A percentile compares a stretch with the other conserved stretches of the same genome.
phyloP scores from a whole-genome alignment of 2,329 filamentous ascomycete species.

The Teratosphaeria nubilosa region DNA sequence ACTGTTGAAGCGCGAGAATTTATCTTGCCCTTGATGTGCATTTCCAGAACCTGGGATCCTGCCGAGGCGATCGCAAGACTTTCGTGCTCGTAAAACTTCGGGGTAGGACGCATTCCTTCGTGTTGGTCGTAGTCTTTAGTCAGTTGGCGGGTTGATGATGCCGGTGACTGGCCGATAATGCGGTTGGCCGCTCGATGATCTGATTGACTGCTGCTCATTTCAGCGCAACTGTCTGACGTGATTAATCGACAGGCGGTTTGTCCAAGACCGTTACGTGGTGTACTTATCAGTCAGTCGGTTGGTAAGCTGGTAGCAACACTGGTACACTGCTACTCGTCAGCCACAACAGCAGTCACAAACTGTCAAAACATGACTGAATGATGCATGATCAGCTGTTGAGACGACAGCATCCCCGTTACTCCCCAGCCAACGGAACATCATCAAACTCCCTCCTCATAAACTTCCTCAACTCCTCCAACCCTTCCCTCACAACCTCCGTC shows the following conservation, averaged over 20 bases:
- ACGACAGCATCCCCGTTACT: neutral
- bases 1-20: neutral
- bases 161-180: too few species aligned
- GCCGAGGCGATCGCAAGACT: neutral
- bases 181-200: too few species aligned
- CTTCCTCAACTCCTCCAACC: constrained; percentile 44
- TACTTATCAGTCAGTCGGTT: too few species aligned
- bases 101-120: neutral
- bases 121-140: too few species aligned
- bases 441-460: constrained; percentile 50
- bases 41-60: neutral
- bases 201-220: too few species aligned
- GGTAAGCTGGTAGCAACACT: too few species aligned
- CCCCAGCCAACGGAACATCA: constrained; percentile 30
- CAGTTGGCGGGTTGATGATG: too few species aligned
- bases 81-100: neutral
- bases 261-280: too few species aligned
- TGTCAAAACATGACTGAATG: neutral
- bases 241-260: too few species aligned
- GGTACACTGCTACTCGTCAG: too few species aligned
- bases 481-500: constrained; percentile 58
- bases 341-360: too few species aligned
- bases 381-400: neutral
- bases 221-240: too few species aligned
- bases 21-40: neutral